Conservation (phyloP, 2,329 filamentous ascomycete species). For the Colletotrichum endophyticum region DNA sequence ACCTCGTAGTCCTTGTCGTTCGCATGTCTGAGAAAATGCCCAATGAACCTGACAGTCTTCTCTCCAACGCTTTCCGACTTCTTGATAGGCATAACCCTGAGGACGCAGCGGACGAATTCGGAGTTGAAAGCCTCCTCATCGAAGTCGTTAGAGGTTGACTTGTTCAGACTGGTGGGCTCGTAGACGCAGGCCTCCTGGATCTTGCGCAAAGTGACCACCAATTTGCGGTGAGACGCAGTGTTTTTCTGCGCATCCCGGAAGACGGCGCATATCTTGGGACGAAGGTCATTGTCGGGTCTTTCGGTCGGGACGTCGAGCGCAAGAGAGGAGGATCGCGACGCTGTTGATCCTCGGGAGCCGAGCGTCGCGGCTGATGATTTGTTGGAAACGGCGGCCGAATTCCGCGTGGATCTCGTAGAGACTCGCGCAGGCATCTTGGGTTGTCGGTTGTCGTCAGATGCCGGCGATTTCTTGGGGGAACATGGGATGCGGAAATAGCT, state of each 20-base stretch:
- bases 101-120: constrained; percentile 82
- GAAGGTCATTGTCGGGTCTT: constrained; percentile 71
- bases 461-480: background rate
- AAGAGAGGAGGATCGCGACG: constrained; percentile 52
- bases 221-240: constrained; percentile 87
- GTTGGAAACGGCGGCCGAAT: constrained; percentile 44
- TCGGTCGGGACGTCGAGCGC: constrained; percentile 70
- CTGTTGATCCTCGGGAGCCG: constrained; percentile 47
- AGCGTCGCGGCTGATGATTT: constrained; percentile 42
- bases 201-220: constrained; percentile 86
- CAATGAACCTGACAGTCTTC: constrained; percentile 82
- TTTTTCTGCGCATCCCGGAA: constrained; percentile 87
- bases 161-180: constrained; percentile 59
- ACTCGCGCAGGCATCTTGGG: constrained; percentile 54
- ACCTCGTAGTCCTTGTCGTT: constrained; percentile 75
- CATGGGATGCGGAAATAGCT: background rate
- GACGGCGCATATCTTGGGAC: constrained; percentile 73
- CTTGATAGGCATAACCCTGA: constrained; percentile 84
- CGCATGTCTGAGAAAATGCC: constrained; percentile 80
- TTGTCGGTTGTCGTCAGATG: background rate
- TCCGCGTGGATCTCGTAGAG: constrained; percentile 50
- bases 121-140: constrained; percentile 86
- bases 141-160: constrained; percentile 66
- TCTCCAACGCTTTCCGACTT: constrained; percentile 92
- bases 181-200: constrained; percentile 86